These are phyloP conservation scores for Solanum chilense DNA, from an alignment of 257 asterid species.

Conservation along the genomic window DNA sequence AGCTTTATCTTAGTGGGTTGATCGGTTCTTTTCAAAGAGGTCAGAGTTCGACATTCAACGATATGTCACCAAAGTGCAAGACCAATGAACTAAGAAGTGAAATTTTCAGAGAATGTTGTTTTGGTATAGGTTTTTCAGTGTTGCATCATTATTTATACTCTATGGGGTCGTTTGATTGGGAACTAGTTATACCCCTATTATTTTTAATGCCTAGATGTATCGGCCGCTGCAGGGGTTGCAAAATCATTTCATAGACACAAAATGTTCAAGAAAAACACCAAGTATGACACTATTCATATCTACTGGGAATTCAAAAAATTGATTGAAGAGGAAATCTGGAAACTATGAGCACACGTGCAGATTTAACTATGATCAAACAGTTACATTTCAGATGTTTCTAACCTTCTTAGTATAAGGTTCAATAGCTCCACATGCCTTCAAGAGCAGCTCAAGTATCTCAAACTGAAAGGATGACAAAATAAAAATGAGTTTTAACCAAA, in stretches of 20 bases:
- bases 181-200: neutral
- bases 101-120: neutral
- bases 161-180: neutral
- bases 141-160: neutral
- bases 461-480: slow-evolving; percentile 37
- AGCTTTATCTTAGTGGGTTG: neutral
- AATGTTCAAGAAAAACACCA: neutral
- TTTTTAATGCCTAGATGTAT: neutral
- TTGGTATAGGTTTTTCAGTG: neutral
- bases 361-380: neutral
- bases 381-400: neutral
- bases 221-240: neutral
- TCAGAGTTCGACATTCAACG: neutral
- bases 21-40: neutral
- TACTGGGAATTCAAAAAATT: neutral
- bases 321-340: neutral
- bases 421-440: slow-evolving; percentile 64
- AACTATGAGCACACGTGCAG: neutral
- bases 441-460: slow-evolving; percentile 65
- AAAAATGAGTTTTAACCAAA: neutral
- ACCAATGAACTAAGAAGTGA: neutral
- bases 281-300: neutral
- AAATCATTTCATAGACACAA: neutral
- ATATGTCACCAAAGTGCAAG: neutral
- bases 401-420: slow-evolving; percentile 55